These are phyloP conservation scores for Gnomoniopsis smithogilvyi DNA, from an alignment of 2,329 filamentous ascomycete species.

Conservation along the genomic window DNA sequence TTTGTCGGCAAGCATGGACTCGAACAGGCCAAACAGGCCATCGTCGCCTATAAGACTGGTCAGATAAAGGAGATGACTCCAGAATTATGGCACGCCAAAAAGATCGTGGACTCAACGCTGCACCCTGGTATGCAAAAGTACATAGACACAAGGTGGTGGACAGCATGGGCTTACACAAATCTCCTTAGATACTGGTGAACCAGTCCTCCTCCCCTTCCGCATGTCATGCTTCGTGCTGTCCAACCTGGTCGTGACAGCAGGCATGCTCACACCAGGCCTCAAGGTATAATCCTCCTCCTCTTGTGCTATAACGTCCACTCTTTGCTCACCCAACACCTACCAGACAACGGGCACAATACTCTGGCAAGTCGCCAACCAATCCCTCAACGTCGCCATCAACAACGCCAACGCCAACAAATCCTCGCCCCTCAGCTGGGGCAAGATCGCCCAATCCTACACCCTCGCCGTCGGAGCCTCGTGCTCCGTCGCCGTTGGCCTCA, in stretches of 20 bases:
- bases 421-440: constrained; percentile 75
- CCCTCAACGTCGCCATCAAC: constrained; percentile 97
- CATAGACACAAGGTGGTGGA: not conserved
- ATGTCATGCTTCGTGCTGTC: constrained; percentile 96
- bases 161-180: constrained; percentile 11
- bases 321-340: not conserved
- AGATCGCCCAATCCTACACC: constrained; percentile 85
- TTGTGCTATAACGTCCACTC: not conserved
- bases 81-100: constrained; percentile 93
- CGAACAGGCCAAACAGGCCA: constrained; percentile 78
- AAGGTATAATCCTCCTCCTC: constrained; percentile 45
- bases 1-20: constrained; percentile 75
- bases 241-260: constrained; percentile 90
- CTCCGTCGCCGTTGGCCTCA: constrained; percentile 88
- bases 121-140: constrained; percentile 70
- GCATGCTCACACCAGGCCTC: constrained; percentile 92
- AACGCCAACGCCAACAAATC: constrained; percentile 98
- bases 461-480: constrained; percentile 91
- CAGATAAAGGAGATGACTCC: constrained; percentile 77
- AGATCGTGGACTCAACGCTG: constrained; percentile 92
- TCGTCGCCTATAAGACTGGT: constrained; percentile 84
- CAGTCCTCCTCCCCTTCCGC: constrained; percentile 90
- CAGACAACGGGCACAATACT: constrained; percentile 79
- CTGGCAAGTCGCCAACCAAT: constrained; percentile 97
- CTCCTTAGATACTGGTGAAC: constrained; percentile 76